Base-by-base conservation (phyloP, 306 rosid genomes). In the Urtica urens region DNA sequence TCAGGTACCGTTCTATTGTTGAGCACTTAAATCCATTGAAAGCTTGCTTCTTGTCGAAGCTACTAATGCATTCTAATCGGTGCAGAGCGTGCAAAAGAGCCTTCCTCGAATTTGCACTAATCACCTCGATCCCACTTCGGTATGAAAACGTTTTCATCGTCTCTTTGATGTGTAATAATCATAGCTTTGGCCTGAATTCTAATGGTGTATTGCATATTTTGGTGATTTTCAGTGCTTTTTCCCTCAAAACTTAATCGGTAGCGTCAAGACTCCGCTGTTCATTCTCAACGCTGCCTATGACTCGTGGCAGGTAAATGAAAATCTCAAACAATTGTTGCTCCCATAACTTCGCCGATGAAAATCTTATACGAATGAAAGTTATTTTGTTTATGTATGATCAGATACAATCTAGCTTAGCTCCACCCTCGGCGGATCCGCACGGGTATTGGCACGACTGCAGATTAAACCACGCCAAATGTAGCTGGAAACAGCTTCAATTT, bases 271-370 rank as follows among this genome's bases (percentile, higher is more conserved):
- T 37, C 99, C 99, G 0, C 67, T 92, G 11, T 92, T 90, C 63
- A 73, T 90, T 69, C 83, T 90, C 46, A 90, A 90, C 62, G 72
- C 99, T 33, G 99, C 99, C 56, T 92, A 85, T 58, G 96, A 92
- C 67, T 73, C 93, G 17, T 92, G 99, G 99, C 96, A 90, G 99
- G 99, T 90, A 69, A 14, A 56, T 53, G 62, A 11, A n/a, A n/a
- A n/a, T n/a, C n/a, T n/a, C n/a, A n/a, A n/a, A n/a, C n/a, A n/a
- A n/a, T n/a, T n/a, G n/a, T n/a, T n/a, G n/a, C n/a, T n/a, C n/a
- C n/a, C n/a, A n/a, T n/a, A n/a, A n/a, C n/a, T n/a, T n/a, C n/a
- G n/a, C n/a, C n/a, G n/a, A n/a, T n/a, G n/a, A n/a, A n/a, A n/a
- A n/a, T n/a, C n/a, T n/a, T n/a, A n/a, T n/a, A n/a, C n/a, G n/a